Percentiles rank a stretch among this genome's conserved stretches.
Evolutionary conservation across 1,284 basidiomycete genomes (phyloP).

Genomic region (Agaricales sp.): DNA sequence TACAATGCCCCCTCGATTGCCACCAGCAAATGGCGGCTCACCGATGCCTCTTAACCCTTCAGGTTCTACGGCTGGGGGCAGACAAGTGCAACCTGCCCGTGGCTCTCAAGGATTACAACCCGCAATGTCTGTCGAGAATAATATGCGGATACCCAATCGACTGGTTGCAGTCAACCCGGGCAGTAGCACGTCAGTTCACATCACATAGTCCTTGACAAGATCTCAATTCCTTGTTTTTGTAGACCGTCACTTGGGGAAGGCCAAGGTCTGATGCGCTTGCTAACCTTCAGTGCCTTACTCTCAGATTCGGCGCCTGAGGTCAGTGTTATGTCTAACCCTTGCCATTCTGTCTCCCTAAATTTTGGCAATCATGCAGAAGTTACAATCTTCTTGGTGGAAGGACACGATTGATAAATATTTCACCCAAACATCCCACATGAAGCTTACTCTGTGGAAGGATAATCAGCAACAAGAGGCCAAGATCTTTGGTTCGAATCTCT

Average conservation of each 20-base stretch:
- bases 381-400: conserved; percentile 54
- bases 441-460: conserved; percentile 73
- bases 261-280: conserved; percentile 46
- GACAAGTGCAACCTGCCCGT: not conserved
- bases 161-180: not conserved
- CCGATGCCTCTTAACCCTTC: not conserved
- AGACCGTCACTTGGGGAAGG: conserved; percentile 31
- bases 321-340: conserved; percentile 13
- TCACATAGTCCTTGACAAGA: not conserved
- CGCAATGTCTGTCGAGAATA: not conserved
- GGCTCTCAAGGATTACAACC: not conserved
- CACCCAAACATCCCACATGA: conserved; percentile 52
- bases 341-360: not conserved
- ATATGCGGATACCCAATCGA: not conserved
- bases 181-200: conserved; percentile 5
- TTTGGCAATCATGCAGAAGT: conserved; percentile 36
- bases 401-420: conserved; percentile 55
- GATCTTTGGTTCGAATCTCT: conserved; percentile 51
- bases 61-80: not conserved
- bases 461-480: conserved; percentile 66
- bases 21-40: not conserved
- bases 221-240: conserved; percentile 15
- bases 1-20: not conserved
- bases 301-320: conserved; percentile 40
- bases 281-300: conserved; percentile 57